Base-by-base conservation (phyloP, 2,329 filamentous ascomycete genomes). In the Penicillium janthinellum region DNA sequence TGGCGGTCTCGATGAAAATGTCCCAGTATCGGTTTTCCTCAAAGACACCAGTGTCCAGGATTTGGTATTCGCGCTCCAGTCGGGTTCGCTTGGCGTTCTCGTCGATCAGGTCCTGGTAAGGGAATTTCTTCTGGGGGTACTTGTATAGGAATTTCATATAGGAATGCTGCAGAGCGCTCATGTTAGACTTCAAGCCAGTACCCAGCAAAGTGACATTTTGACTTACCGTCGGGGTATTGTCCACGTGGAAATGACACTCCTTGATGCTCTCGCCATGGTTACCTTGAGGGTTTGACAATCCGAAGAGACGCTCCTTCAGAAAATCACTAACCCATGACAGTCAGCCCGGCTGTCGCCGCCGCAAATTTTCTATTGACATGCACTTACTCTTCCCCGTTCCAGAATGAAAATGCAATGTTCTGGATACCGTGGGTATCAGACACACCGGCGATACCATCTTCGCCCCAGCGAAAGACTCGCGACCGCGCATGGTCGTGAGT, bases 81-180 rank as follows among this genome's bases (percentile, higher is more conserved):
- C 89, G 91, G 57, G 84, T 84, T 65, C 93, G 86, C 66, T 83
- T 86, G 45, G 88, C 92, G 73, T 96, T 98, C 72, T 96, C 91
- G 64, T 91, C 82, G 65, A 96, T 81, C 49, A 98, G 82, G 65
- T 96, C 88, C 75, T 97, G 84, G 81, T 98, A 98, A 2, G 94
- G 95, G 71, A 98, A 98, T 64, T 89, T 87, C 70, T 85, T 86
- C 78, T 98, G 94, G 0, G 95, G 95, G 70, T 97, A 96, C 78
- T 98, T 98, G 85, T 98, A 98, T 67, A 98, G 88, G 73, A 88
- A 96, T 77, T 98, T 98, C 94, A 98, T 98, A 82, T 98, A 98
- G 31, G 94, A 96, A 78, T 97, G 93, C 90, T 93, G 49, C 17
- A 42, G 41, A 38, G 31, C 22, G 20, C 17, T 11, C 28, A 54